Evolutionary conservation across 2,329 filamentous ascomycete species (phyloP), one percentile per base, ranked within the genome.

Genomic region (Trichoderma sp.): DNA sequence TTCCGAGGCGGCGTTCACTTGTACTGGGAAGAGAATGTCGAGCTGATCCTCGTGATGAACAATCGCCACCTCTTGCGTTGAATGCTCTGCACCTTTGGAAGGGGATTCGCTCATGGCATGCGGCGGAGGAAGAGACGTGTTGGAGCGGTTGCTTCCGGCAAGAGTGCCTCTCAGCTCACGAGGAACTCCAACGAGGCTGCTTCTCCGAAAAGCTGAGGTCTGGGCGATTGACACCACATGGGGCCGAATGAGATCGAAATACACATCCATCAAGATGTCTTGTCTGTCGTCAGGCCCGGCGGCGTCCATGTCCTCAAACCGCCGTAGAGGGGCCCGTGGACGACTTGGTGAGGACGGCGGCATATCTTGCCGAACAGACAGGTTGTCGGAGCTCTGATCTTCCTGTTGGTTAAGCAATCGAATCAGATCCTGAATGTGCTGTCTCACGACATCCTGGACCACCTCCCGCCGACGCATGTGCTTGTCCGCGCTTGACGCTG

Each of bases 221-320:
- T 72, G 68, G 5, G 78, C 76, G 10, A 74, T 72, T 6, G 71
- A 69, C 12, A 80, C 72, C 2, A 84, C 81, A 3, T 73, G 71
- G 3, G 69, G 74, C 5, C 79, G 77, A 15, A 86, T 76, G 0
- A 75, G 70, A 12, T 76, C 68, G 67, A 85, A 86, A 70, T 86
- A 86, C 1, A 83, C 79, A 3, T 79, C 74, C 76, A 86, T 80
- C n/a, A 86, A 78, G 12, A 76, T 76, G 24, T 78, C 72, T 67
- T 85, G 82, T 41, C 82, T 79, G 17, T 81, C 78, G 28, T 84
- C 82, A 0, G 82, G 80, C 14, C 78, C 75, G 0, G 80, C 80
- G 10, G 78, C 74, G 63, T 80, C 77, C 41, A 86, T 80, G 12
- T 82, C 78, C 15, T 79, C 76, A 39, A 85, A 82, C 3, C 71